A percentile compares a stretch with the other conserved stretches of the same genome.
These are phyloP conservation scores for Choanephora cucurbitarum DNA, from an alignment of 371 early-diverging fungal genomes.

Conservation along the genomic window DNA sequence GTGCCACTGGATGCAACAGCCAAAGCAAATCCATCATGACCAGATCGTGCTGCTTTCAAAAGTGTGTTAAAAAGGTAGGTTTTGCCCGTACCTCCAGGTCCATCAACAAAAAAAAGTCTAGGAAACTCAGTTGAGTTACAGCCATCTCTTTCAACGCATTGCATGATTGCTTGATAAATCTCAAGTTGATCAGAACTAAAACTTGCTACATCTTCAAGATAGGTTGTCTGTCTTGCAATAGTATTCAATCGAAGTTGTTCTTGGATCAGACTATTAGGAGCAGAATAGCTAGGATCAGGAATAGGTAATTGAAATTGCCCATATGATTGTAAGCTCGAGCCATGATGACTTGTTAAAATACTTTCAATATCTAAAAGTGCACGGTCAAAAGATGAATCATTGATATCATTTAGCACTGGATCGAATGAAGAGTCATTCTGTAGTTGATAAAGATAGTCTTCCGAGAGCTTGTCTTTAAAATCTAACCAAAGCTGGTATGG, in stretches of 20 bases:
- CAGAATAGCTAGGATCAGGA: no score
- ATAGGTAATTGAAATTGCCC: no score
- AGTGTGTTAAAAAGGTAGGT: constrained; percentile 1
- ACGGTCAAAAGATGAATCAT: no score
- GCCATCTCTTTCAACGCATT: background rate
- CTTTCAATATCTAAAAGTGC: no score
- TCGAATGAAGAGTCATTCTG: background rate
- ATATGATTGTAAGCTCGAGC: no score
- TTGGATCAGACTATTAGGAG: no score
- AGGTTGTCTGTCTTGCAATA: no score
- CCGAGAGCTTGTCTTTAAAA: background rate
- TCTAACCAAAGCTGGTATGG: background rate
- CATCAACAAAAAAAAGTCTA: constrained; percentile 18
- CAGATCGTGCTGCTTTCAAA: background rate
- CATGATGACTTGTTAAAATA: no score
- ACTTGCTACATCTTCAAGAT: no score
- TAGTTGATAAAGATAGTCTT: background rate
- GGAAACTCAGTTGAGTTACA: background rate
- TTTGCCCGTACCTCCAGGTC: constrained; percentile 17
- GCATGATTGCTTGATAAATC: background rate
- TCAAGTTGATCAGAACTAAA: background rate
- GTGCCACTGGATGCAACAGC: constrained; percentile 27
- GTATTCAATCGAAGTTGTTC: no score
- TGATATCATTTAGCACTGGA: background rate
- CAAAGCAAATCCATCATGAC: background rate